A percentile compares a stretch with the other conserved stretches of the same genome.
phyloP scores from a whole-genome alignment of 164 flowering plant species.

The Vitis rupestris region DNA sequence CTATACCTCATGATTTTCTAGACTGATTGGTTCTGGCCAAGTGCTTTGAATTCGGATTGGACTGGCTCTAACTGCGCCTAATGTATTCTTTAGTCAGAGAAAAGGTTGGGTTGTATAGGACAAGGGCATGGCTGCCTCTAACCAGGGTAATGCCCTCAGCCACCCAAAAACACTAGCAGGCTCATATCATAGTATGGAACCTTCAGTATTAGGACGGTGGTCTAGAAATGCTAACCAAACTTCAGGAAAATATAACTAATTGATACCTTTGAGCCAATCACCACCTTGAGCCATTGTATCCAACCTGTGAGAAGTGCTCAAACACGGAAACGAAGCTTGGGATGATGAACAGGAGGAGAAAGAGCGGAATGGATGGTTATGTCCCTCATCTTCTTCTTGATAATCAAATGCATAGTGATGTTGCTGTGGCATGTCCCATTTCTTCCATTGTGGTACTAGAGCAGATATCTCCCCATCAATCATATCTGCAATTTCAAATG shows the following conservation, averaged over 20 bases:
- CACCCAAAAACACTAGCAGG: no score
- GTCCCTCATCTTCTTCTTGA: conserved; percentile 33
- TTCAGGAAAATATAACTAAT: background rate
- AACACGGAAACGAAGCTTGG: conserved; percentile 34
- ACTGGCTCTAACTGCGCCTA: no score
- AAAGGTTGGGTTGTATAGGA: no score
- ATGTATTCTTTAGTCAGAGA: no score
- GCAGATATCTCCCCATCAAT: conserved; percentile 54
- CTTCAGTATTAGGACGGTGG: no score
- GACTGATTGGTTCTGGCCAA: no score
- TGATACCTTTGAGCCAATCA: conserved; percentile 38
- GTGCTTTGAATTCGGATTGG: no score
- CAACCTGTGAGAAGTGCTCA: conserved; percentile 6
- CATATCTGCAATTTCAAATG: conserved; percentile 54
- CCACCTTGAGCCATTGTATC: conserved; percentile 11
- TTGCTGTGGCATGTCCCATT: conserved; percentile 17
- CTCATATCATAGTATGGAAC: no score
- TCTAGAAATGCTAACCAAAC: background rate
- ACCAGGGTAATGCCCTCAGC: no score
- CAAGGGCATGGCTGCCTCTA: no score
- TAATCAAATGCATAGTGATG: conserved; percentile 18
- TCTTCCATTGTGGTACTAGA: conserved; percentile 47
- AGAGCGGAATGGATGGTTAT: conserved; percentile 22
- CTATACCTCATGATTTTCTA: no score
- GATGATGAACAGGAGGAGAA: conserved; percentile 52